Evolutionary conservation across 2,329 filamentous ascomycete genomes (phyloP).

Genomic region (Ophiobolus disseminans): DNA sequence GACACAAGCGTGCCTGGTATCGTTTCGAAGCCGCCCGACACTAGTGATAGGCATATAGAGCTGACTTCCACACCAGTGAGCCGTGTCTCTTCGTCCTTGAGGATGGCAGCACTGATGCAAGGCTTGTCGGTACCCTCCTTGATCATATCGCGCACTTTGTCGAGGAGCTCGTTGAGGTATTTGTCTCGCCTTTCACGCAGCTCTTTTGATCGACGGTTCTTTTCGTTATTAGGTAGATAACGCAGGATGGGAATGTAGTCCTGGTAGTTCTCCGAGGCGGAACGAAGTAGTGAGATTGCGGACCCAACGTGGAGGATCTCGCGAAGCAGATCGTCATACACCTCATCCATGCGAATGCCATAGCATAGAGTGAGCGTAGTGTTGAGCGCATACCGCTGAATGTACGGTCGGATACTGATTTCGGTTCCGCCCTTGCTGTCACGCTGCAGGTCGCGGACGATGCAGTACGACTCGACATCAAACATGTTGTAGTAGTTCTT

Average conservation of each 20-base stretch:
- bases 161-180: constrained; percentile 58
- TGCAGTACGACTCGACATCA: constrained; percentile 61
- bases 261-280: constrained; percentile 61
- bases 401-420: constrained; percentile 58
- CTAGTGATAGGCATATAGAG: constrained; percentile 61
- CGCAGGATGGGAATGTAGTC: constrained; percentile 61
- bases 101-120: constrained; percentile 61
- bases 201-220: constrained; percentile 56
- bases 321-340: constrained; percentile 59
- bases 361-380: constrained; percentile 63
- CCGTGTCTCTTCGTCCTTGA: constrained; percentile 63
- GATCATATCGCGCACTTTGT: constrained; percentile 61
- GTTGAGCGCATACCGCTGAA: constrained; percentile 62
- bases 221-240: constrained; percentile 61
- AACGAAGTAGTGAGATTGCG: constrained; percentile 59
- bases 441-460: constrained; percentile 55
- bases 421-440: constrained; percentile 56
- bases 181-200: constrained; percentile 57
- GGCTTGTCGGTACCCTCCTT: constrained; percentile 60
- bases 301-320: constrained; percentile 63
- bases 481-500: constrained; percentile 61
- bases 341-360: constrained; percentile 62
- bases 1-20: constrained; percentile 62
- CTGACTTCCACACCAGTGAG: constrained; percentile 61
- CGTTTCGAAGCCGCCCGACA: constrained; percentile 63